Evolutionary conservation across 345 rosid genomes (phyloP).

Genomic region (Populus ilicifolia): DNA sequence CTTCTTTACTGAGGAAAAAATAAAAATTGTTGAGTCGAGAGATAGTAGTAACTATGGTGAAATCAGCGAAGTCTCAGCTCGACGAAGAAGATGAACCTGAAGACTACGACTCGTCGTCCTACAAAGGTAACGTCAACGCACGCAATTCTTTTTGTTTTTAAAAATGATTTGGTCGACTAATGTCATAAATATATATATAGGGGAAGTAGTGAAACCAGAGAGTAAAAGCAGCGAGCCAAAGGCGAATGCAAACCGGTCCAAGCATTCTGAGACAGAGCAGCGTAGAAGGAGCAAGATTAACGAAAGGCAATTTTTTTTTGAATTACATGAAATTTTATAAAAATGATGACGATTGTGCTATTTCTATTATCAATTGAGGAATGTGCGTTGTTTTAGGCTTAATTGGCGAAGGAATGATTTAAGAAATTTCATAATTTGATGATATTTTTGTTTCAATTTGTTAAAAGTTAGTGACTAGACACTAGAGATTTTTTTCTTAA

Average conservation of each 20-base stretch:
- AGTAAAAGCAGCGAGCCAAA: conserved; percentile 41
- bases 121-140: conserved; percentile 26
- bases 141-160: neutral
- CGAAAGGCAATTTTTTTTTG: conserved; percentile 44
- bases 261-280: conserved; percentile 90
- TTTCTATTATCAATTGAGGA: too few species aligned
- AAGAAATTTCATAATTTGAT: too few species aligned
- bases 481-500: neutral
- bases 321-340: neutral
- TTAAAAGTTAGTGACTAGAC: too few species aligned
- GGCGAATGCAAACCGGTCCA: conserved; percentile 42
- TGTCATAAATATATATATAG: conserved; percentile 6
- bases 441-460: neutral
- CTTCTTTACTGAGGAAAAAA: too few species aligned
- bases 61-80: conserved; percentile 40
- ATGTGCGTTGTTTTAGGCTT: neutral
- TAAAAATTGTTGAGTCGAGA: too few species aligned
- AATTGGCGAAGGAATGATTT: neutral
- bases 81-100: conserved; percentile 54
- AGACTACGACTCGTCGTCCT: conserved; percentile 43
- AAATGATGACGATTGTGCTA: neutral
- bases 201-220: conserved; percentile 35
- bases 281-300: conserved; percentile 83
- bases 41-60: conserved; percentile 30
- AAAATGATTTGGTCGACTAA: neutral